Base-by-base conservation (phyloP, 2,329 filamentous ascomycete species). In the Akanthomyces lecanii region DNA sequence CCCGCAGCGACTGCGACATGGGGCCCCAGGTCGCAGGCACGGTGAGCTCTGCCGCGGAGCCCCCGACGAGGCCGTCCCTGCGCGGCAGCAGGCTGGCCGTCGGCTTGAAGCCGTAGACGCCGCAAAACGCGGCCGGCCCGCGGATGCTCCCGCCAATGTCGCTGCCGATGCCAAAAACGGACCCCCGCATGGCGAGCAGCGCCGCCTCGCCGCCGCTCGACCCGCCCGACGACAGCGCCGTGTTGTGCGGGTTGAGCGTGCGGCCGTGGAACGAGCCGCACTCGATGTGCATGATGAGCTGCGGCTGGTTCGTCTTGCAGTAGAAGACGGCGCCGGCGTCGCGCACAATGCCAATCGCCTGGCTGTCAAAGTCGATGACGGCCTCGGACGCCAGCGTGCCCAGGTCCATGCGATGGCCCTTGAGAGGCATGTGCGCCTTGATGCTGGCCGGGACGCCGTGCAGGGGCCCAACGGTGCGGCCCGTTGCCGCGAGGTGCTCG, bases 271-370 rank as follows among this genome's bases (percentile, higher is more conserved):
- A 72, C 52, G 86, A 87, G 30, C 81, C 79, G 4, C 78, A 82
- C 69, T 89, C 87, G 47, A 86, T 72, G 10, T 78, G 77, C 69
- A 77, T 79, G 60, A 85, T 71, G 0, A 77, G 78, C 66, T 85
- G 82, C 0, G 88, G 86, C 6, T 89, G 80, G 65, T 89, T 90
- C 0, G 88, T 90, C 73, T 90, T 90, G 68, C 84, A 82, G 68
- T 88, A 86, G 53, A 86, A 77, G 1, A 89, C 79, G 1, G 87
- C 88, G 1, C 88, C 88, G 0, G 85, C 77, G 18, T 75, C 76
- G 44, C 82, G 75, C 11, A 90, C 74, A 1, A 88, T 75, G 0
- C 80, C 77, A 0, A 88, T 80, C 36, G 89, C 76, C 0, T 83
- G 81, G 6, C 84, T 78, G 69, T 88, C 84, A 38, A 78, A 72